Base-by-base conservation (phyloP, 2,329 filamentous ascomycete species). In the Colletotrichum somersetense region DNA sequence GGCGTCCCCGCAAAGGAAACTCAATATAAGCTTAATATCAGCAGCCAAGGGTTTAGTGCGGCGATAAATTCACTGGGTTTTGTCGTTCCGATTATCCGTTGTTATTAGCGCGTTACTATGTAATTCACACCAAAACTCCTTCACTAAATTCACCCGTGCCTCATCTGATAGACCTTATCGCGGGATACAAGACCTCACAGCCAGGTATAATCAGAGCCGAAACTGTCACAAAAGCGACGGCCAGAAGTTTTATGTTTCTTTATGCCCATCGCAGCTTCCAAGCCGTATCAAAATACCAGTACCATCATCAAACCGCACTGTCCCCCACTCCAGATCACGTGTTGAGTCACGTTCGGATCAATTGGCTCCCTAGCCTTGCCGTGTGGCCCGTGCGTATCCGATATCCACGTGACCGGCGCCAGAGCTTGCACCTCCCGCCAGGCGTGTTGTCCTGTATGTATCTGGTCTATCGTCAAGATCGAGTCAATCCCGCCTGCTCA, bases 351-450 rank as follows among this genome's bases (percentile, higher is more conserved):
- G 66, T 69, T 72, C 35, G n/a, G 42, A 23, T 30, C 23, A 12
- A 12, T 11, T 46, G 30, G 16, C n/a, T 30, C 30, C 30, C 30
- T 50, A 14, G 40, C 12, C 12, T 33, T 16, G 12, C 23, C 8
- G n/a, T 11, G 10, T 35, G 67, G 67, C n/a, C 61, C 59, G 69
- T 72, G 70, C 72, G 40, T 26, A 18, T 11, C 1, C 5, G 7
- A 5, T 0, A 0, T 1, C 12, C 75, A 76, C 75, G 75, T 76
- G 75, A 76, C 64, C 23, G 52, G 52, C 53, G 44, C 69, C 72
- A 74, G 71, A 73, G 66, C 73, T 73, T 59, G 63, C 67, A 74
- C 71, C 58, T 73, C 71, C 48, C 64, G 50, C 20, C 20, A 57
- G 67, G 69, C 69, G 57, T 68, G 71, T 64, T 73, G 67, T 71